These are phyloP conservation scores for Parathielavia appendiculata DNA, from an alignment of 495 filamentous ascomycete genomes.

Conservation along the genomic window DNA sequence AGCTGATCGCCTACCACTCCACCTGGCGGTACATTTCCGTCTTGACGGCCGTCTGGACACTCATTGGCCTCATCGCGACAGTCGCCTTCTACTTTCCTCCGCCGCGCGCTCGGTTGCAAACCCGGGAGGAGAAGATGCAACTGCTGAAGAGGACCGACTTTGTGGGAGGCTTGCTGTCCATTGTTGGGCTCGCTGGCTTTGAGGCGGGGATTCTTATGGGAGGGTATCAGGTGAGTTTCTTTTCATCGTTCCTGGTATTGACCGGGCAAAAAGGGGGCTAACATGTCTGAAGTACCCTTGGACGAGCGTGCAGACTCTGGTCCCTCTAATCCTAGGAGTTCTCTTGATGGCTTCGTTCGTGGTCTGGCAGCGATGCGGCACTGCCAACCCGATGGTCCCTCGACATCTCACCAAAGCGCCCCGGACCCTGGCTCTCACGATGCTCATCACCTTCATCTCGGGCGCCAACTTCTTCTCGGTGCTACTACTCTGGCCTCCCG, in stretches of 20 bases:
- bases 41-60: slow-evolving; percentile 56
- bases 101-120: slow-evolving; percentile 50
- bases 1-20: slow-evolving; percentile 57
- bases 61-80: slow-evolving; percentile 57
- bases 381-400: slow-evolving; percentile 64
- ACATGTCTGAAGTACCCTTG: slow-evolving; percentile 29
- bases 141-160: slow-evolving; percentile 58
- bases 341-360: slow-evolving; percentile 52
- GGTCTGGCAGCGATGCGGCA: slow-evolving; percentile 58
- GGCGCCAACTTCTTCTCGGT: slow-evolving; percentile 74
- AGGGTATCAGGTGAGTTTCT: slow-evolving; percentile 49
- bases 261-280: background rate
- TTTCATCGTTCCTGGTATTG: background rate
- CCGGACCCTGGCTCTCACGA: slow-evolving; percentile 56
- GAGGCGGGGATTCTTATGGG: slow-evolving; percentile 65
- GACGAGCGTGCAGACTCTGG: slow-evolving; percentile 37
- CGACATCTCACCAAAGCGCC: slow-evolving; percentile 57
- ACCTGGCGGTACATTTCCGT: slow-evolving; percentile 62
- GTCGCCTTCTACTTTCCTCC: slow-evolving; percentile 63
- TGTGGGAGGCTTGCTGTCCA: slow-evolving; percentile 62
- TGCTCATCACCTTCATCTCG: slow-evolving; percentile 68
- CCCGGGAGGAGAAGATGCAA: slow-evolving; percentile 43
- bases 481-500: slow-evolving; percentile 67
- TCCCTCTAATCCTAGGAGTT: slow-evolving; percentile 56
- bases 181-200: slow-evolving; percentile 58